Base-by-base conservation (phyloP, 129 eudicot species). In the Arctium minus region DNA sequence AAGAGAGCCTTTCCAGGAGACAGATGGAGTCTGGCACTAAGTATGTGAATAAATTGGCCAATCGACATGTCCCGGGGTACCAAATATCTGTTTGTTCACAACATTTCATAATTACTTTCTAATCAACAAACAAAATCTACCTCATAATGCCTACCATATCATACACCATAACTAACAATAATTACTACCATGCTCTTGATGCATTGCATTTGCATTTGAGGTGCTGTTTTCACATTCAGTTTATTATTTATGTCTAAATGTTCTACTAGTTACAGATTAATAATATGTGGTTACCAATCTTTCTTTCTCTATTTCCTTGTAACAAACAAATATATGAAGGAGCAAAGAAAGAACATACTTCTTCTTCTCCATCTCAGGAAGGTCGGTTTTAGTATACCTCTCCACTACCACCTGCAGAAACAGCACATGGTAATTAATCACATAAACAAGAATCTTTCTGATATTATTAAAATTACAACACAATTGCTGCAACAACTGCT, bases 301-400 rank as follows among this genome's bases (percentile, higher is more conserved):
- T 33, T 4, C 10, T 13, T 53, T 56, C 27, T 56, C 27, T 56
- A 56, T 56, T 56, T 56, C 65, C 65, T 56, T 56, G 65, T 56
- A 56, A 56, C 18, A 56, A 15, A 11, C 18, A 60, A 60, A 60
- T 60, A 2, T 17, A 60, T n/a, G 5, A 6, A 60, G 10, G 68
- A 53, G 72, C 32, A 75, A 70, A 36, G 0, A 40, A 22, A 86
- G 97, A 79, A 86, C 98, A 79, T 84, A 95, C 97, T 96, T 96
- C 77, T 89, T 96, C 93, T 96, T 96, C 79, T 96, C 97, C 97
- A 96, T 86, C 81, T 90, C 97, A 42, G 97, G 97, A 80, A 96
- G 94, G 86, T 91, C 97, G 42, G 99, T 89, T 86, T 94, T 93
- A 6, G 97, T 68, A 82, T 89, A 91, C 80, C 97, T 88, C 85